Conservation (phyloP, 208 protist species). For the Porcisia deanei region DNA sequence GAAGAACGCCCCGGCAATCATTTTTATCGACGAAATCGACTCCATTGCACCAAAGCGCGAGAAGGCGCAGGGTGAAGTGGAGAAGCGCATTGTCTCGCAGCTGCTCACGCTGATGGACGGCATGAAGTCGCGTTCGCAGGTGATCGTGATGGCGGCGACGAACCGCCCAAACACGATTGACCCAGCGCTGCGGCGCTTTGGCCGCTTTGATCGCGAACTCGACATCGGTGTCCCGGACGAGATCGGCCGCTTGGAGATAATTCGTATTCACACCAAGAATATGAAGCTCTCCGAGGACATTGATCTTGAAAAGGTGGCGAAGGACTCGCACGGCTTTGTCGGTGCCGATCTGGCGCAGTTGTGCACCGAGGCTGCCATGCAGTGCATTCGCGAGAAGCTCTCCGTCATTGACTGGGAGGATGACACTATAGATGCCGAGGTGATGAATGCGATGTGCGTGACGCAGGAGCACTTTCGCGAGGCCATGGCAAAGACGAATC, state of each 20-base stretch:
- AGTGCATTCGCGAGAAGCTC: conserved; percentile 99
- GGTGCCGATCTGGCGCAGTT: conserved; percentile 99
- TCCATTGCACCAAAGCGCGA: conserved; percentile 99
- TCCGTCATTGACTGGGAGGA: conserved; percentile 99
- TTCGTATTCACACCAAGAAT: conserved; percentile 99
- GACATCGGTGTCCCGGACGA: conserved; percentile 99
- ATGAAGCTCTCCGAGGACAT: conserved; percentile 99
- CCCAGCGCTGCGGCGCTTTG: conserved; percentile 99
- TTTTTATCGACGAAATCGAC: conserved; percentile 99
- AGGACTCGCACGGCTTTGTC: conserved; percentile 99
- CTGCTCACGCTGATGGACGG: conserved; percentile 99
- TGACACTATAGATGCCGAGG: conserved; percentile 98
- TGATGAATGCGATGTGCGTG: conserved; percentile 98
- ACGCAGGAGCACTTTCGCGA: conserved; percentile 99
- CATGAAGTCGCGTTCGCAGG: conserved; percentile 97
- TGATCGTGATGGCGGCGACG: conserved; percentile 99
- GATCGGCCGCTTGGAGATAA: conserved; percentile 98
- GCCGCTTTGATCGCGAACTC: conserved; percentile 99
- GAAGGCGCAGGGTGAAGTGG: conserved; percentile 99
- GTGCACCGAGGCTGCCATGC: conserved; percentile 99
- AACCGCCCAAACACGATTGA: conserved; percentile 99
- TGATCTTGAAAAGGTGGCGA: conserved; percentile 97
- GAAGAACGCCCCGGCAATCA: conserved; percentile 99
- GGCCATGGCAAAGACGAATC: conserved; percentile 96
- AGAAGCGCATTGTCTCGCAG: conserved; percentile 99